These are phyloP conservation scores for Sordariomycetes sp. DNA, from an alignment of 2,329 filamentous ascomycete species.

Conservation along the genomic window DNA sequence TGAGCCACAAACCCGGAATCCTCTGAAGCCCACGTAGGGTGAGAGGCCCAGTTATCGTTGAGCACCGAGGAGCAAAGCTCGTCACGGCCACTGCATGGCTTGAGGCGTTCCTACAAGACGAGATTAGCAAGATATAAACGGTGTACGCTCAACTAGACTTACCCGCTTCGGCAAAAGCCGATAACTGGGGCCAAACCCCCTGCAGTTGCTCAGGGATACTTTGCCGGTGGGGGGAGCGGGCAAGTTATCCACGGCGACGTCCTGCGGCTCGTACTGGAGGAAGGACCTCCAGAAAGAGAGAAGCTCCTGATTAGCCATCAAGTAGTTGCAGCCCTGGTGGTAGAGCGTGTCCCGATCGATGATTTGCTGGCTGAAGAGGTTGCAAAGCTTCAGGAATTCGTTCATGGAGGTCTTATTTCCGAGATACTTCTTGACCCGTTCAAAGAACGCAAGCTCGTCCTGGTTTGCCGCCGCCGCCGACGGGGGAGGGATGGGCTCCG, in stretches of 20 bases:
- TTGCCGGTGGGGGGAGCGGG: slow-evolving; percentile 66
- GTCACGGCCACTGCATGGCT: slow-evolving; percentile 87
- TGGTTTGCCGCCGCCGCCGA: slow-evolving; percentile 62
- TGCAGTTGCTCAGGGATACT: slow-evolving; percentile 90
- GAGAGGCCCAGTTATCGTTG: slow-evolving; percentile 97
- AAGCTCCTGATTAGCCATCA: slow-evolving; percentile 81
- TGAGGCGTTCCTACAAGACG: slow-evolving; percentile 58
- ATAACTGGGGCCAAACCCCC: slow-evolving; percentile 92
- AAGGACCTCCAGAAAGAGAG: slow-evolving; percentile 81
- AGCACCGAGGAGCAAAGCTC: slow-evolving; percentile 88
- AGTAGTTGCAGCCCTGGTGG: slow-evolving; percentile 74
- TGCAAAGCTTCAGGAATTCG: slow-evolving; percentile 95
- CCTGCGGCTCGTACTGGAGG: slow-evolving; percentile 65
- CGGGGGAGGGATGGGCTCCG: slow-evolving; percentile 73
- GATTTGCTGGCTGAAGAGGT: slow-evolving; percentile 85
- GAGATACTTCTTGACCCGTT: slow-evolving; percentile 92
- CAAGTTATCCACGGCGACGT: slow-evolving; percentile 69
- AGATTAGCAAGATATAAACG: slow-evolving; percentile 8
- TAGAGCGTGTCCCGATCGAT: slow-evolving; percentile 79
- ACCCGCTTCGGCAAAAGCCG: slow-evolving; percentile 76
- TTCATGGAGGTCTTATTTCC: slow-evolving; percentile 86
- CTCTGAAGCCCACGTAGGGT: slow-evolving; percentile 97
- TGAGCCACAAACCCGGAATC: slow-evolving; percentile 97
- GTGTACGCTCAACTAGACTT: slow-evolving; percentile 15
- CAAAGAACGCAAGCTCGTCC: slow-evolving; percentile 89